Base-by-base conservation (phyloP, 768 basidiomycete genomes). In the Xerocomus spinulosus region DNA sequence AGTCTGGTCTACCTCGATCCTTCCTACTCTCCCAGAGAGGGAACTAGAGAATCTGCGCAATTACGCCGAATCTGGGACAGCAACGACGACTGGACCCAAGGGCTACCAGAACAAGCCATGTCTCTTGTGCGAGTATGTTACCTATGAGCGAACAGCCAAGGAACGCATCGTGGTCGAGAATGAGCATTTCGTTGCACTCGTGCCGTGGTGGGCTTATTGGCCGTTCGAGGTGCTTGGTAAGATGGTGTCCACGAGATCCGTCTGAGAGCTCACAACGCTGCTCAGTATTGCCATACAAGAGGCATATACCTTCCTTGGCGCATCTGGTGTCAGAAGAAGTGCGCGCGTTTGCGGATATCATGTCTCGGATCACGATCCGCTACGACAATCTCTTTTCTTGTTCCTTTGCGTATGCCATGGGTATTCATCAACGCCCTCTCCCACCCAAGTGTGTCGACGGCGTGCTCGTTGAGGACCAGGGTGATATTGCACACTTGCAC, bases 201-300 rank as follows among this genome's bases (percentile, higher is more conserved):
- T 94, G 3, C 93, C 93, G 2, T 95, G 90, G 85, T 96, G 93
- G 93, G 93, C 92, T 6, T 79, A 80, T 26, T 96, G 92, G 93
- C 93, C 93, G 0, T 96, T 83, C 61, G 93, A 96, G 64, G 74
- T 85, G 15, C 68, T 94, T 57, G 62, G 87, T 86, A 25, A 56
- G 57, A 74, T 28, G 2, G 12, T 20, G 18, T 25, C 18, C 7
- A 28, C 29, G 7, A 28, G 7, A 2, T 33, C 18, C 35, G 35
- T 36, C 33, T 53, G 38, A 39, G 38, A 13, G 35, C 56, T 50
- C 10, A 42, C 38, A 4, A 21, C 37, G 32, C 5, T 30, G 20
- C 12, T 17, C 51, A 90, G 88, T 92, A 42, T 70, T 92, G 25
- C 87, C 89, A 0, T 80, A 85, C 68, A 78, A 76, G 50, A 76